phyloP scores from a whole-genome alignment of 1,284 basidiomycete species.

The Trametes polyzona region DNA sequence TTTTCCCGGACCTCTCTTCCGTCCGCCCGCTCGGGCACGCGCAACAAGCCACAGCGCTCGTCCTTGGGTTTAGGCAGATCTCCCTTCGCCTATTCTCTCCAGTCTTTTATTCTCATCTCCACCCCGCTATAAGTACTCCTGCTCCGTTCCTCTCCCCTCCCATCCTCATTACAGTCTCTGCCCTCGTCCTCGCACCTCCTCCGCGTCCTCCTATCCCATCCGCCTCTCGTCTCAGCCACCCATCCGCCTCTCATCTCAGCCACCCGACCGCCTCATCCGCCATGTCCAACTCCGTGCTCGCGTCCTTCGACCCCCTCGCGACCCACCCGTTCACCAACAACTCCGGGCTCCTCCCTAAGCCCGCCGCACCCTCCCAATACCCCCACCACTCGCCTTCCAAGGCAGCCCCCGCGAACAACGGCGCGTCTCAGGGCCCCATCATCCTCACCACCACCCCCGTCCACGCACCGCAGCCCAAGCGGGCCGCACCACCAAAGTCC shows the following conservation, averaged over 20 bases:
- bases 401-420: conserved; percentile 14
- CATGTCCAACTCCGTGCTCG: conserved; percentile 43
- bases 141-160: background rate
- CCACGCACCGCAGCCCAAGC: conserved; percentile 34
- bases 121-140: conserved; percentile 19
- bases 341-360: conserved; percentile 49
- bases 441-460: conserved; percentile 26
- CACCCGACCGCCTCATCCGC: conserved; percentile 7
- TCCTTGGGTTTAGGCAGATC: background rate
- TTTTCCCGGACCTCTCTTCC: conserved; percentile 15
- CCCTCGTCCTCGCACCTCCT: background rate
- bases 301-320: conserved; percentile 61
- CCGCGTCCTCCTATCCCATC: background rate
- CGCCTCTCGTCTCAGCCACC: conserved; percentile 1
- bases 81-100: background rate
- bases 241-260: background rate
- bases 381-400: conserved; percentile 38
- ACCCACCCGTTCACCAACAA: conserved; percentile 66
- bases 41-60: conserved; percentile 7
- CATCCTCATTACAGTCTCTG: background rate
- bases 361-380: conserved; percentile 53
- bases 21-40: conserved; percentile 10
- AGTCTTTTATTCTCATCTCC: background rate
- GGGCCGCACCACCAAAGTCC: conserved; percentile 25
- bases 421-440: conserved; percentile 24